Evolutionary conservation across 345 rosid species (phyloP).

Genomic region (Populus euphratica): DNA sequence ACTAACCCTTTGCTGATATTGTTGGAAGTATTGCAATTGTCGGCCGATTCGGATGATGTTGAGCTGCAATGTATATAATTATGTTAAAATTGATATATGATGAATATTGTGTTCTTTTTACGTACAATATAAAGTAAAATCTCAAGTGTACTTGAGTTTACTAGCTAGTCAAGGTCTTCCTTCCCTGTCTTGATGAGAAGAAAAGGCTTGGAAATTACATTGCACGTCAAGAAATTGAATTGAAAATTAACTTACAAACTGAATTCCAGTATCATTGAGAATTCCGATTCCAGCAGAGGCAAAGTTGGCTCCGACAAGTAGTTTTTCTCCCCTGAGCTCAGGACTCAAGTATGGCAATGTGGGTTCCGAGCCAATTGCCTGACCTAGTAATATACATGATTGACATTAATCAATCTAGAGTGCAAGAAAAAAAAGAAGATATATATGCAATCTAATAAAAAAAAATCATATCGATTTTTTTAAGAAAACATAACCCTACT

Average conservation of each 20-base stretch:
- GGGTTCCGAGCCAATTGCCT: slow-evolving; percentile 57
- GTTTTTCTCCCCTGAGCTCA: slow-evolving; percentile 47
- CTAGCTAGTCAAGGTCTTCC: background rate
- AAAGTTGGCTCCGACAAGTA: slow-evolving; percentile 82
- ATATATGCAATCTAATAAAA: background rate
- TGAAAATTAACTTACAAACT: slow-evolving; percentile 54
- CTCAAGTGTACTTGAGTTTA: background rate
- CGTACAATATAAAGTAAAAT: background rate
- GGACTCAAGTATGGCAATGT: slow-evolving; percentile 82
- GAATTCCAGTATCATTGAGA: slow-evolving; percentile 85
- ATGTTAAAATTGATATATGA: background rate
- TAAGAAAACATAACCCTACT: slow-evolving; percentile 33
- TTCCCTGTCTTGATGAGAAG: background rate
- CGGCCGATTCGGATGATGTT: slow-evolving; percentile 57
- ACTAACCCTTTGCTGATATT: slow-evolving; percentile 58
- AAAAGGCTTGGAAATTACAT: background rate
- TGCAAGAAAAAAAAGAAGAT: background rate
- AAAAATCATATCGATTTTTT: background rate
- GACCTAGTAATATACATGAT: slow-evolving; percentile 36
- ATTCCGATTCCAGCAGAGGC: slow-evolving; percentile 97
- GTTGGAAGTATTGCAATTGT: slow-evolving; percentile 53
- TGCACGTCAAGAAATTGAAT: too few relatives aligned
- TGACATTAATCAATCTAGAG: background rate
- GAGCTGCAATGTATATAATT: slow-evolving; percentile 34
- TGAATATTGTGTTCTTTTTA: too few relatives aligned